Percentiles rank a stretch among this genome's conserved stretches.
phyloP scores from a whole-genome alignment of 2,329 filamentous ascomycete genomes.

The Leptoxyphium fumago region DNA sequence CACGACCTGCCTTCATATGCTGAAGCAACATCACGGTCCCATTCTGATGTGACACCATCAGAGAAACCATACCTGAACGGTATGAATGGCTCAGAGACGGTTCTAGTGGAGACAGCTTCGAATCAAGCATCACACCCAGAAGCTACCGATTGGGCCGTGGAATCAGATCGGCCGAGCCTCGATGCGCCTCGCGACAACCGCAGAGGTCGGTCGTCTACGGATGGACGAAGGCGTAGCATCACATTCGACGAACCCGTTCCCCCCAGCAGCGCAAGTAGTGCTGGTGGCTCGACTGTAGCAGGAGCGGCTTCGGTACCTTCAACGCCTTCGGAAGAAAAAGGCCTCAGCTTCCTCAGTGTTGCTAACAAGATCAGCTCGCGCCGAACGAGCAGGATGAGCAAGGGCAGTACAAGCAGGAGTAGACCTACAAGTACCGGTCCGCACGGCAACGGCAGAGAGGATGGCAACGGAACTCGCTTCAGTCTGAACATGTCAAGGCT shows the following conservation, averaged over 20 bases:
- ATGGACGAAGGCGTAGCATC: slow-evolving; percentile 24
- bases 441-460: slow-evolving; percentile 7
- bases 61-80: slow-evolving; percentile 14
- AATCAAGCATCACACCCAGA: slow-evolving; percentile 4
- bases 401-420: slow-evolving; percentile 20
- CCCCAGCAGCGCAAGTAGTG: slow-evolving; percentile 11
- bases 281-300: slow-evolving; percentile 12
- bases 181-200: slow-evolving; percentile 12
- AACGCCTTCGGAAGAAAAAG: slow-evolving; percentile 30
- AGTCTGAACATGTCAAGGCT: slow-evolving; percentile 26
- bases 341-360: slow-evolving; percentile 15
- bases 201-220: slow-evolving; percentile 22
- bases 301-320: slow-evolving; percentile 17
- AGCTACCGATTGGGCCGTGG: slow-evolving; percentile 7
- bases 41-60: slow-evolving; percentile 11
- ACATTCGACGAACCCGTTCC: slow-evolving; percentile 21
- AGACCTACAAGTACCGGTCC: slow-evolving; percentile 24
- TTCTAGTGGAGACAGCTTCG: slow-evolving; percentile 5
- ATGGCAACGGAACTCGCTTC: slow-evolving; percentile 19
- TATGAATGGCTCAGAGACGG: slow-evolving; percentile 8
- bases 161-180: slow-evolving; percentile 15
- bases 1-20: slow-evolving; percentile 27
- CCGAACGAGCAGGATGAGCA: slow-evolving; percentile 13
- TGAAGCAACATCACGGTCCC: slow-evolving; percentile 21
- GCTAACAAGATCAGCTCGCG: slow-evolving; percentile 15